Percentiles rank a stretch among this genome's conserved stretches.
These are phyloP conservation scores for Colletotrichum paranaense DNA, from an alignment of 2,329 filamentous ascomycete genomes.

Conservation along the genomic window DNA sequence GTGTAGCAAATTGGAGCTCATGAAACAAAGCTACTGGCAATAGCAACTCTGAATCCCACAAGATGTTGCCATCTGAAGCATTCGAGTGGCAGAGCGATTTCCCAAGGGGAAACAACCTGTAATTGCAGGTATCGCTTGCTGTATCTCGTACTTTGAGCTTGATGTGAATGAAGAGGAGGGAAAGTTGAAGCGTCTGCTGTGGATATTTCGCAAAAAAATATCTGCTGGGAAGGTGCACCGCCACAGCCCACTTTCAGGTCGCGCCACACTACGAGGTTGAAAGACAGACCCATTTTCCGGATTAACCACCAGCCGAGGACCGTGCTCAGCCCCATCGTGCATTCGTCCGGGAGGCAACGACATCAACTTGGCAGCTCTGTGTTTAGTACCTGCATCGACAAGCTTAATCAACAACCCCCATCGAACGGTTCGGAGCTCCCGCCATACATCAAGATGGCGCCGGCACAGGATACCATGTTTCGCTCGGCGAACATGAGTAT, in stretches of 20 bases:
- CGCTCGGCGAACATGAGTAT: conserved; percentile 99
- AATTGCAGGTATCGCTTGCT: not conserved
- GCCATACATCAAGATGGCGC: conserved; percentile 64
- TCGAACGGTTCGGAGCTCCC: conserved; percentile 36
- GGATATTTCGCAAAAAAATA: conserved; percentile 30
- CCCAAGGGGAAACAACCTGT: not conserved
- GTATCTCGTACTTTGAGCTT: not conserved
- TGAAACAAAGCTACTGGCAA: not conserved
- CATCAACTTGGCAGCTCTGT: conserved; percentile 38
- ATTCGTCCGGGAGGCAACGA: conserved; percentile 34
- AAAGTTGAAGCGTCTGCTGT: not conserved
- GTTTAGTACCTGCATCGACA: conserved; percentile 29
- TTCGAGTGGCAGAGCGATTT: not conserved
- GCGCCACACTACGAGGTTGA: conserved; percentile 1
- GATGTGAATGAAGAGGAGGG: not conserved
- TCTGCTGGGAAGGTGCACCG: conserved; percentile 7
- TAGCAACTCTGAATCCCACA: not conserved
- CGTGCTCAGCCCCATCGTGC: conserved; percentile 18
- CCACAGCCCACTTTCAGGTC: conserved; percentile 6
- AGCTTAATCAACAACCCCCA: conserved; percentile 33
- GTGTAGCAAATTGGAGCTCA: not conserved
- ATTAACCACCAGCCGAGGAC: not conserved
- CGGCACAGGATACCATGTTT: conserved; percentile 91
- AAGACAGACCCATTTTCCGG: not conserved
- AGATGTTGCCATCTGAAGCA: not conserved